Evolutionary conservation across 2,329 filamentous ascomycete genomes (phyloP).

Genomic region (Anthostomella pinea): DNA sequence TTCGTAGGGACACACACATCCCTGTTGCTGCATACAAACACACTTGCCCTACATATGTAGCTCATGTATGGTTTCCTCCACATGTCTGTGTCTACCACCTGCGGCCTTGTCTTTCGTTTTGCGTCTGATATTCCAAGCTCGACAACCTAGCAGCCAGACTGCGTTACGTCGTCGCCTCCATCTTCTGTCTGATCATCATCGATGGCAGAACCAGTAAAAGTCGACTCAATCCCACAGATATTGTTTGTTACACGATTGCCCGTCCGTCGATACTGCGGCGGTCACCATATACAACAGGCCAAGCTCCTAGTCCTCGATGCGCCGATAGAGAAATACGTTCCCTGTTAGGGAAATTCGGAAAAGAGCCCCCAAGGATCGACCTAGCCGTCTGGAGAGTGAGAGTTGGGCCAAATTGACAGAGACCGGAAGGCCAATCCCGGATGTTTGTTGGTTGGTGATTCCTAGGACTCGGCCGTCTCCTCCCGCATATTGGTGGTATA

Average conservation of each 20-base stretch:
- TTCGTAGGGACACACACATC: slow-evolving; percentile 31
- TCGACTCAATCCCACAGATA: slow-evolving; percentile 17
- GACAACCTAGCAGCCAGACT: slow-evolving; percentile 29
- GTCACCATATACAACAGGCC: slow-evolving; percentile 23
- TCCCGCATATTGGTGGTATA: slow-evolving; percentile 27
- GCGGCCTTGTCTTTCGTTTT: slow-evolving; percentile 30
- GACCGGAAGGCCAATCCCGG: slow-evolving; percentile 22
- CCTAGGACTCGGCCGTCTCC: slow-evolving; percentile 25
- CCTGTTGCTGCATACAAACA: slow-evolving; percentile 38
- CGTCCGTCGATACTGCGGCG: slow-evolving; percentile 20
- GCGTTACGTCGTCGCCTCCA: slow-evolving; percentile 28
- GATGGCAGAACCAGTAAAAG: slow-evolving; percentile 22
- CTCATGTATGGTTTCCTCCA: slow-evolving; percentile 33
- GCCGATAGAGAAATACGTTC: slow-evolving; percentile 18
- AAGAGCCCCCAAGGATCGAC: slow-evolving; percentile 13
- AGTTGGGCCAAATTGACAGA: slow-evolving; percentile 21
- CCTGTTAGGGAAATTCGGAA: slow-evolving; percentile 11
- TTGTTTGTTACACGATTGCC: slow-evolving; percentile 27
- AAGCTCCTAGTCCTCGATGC: slow-evolving; percentile 23
- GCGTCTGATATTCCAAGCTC: slow-evolving; percentile 32
- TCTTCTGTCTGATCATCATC: slow-evolving; percentile 24
- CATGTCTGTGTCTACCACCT: slow-evolving; percentile 29
- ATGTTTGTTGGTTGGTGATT: slow-evolving; percentile 30
- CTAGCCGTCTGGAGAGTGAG: slow-evolving; percentile 7
- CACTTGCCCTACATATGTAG: slow-evolving; percentile 42